These are phyloP conservation scores for Microstroma glucosiphilum DNA, from an alignment of 1,284 basidiomycete genomes.

Conservation along the genomic window DNA sequence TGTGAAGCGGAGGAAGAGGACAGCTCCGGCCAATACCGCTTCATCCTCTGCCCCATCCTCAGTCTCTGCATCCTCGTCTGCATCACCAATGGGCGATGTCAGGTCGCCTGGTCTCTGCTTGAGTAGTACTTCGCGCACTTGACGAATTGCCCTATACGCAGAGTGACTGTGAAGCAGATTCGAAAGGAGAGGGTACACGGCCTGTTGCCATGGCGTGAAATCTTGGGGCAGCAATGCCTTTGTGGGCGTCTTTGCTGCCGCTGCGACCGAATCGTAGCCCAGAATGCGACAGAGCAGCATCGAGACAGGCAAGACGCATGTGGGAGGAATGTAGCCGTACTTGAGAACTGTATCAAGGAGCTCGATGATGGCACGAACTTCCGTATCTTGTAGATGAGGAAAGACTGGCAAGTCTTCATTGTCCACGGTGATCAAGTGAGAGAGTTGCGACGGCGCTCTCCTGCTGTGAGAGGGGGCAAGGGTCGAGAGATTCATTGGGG, in stretches of 20 bases:
- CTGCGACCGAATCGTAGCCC: constrained; percentile 24
- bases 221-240: neutral
- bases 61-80: neutral
- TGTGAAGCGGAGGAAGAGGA: constrained; percentile 38
- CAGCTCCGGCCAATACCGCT: constrained; percentile 39
- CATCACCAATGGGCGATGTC: neutral
- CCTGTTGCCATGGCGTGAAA: constrained; percentile 18
- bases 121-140: constrained; percentile 27
- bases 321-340: constrained; percentile 41
- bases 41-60: constrained; percentile 19
- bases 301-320: constrained; percentile 30
- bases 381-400: constrained; percentile 31
- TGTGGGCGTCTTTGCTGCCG: neutral
- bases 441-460: neutral
- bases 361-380: constrained; percentile 35
- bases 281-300: constrained; percentile 39
- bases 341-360: constrained; percentile 40
- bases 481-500: constrained; percentile 35
- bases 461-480: constrained; percentile 21
- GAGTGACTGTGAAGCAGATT: constrained; percentile 46
- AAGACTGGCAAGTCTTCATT: neutral
- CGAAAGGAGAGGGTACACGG: constrained; percentile 27
- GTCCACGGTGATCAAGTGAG: neutral
- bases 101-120: neutral
- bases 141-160: constrained; percentile 39